Evolutionary conservation across 352 stramenopile genomes (phyloP), one percentile per base, ranked within the genome.

Genomic region (Globisporangium acanthophoron): DNA sequence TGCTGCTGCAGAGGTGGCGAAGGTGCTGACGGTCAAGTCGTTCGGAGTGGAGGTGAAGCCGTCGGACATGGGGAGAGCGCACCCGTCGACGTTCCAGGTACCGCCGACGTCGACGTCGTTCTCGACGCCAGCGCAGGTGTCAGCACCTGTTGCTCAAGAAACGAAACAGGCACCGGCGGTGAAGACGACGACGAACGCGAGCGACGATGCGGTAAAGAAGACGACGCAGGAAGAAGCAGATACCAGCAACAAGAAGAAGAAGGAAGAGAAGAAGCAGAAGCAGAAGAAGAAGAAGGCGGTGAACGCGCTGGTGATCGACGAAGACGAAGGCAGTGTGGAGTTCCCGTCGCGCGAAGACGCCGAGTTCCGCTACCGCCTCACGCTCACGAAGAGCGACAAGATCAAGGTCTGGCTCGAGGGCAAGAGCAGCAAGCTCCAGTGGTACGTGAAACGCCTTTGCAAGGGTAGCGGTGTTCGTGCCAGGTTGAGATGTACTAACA

Each of bases 311-410:
- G 43, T 5, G 41, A 21, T 47, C 60, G 63, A 54, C 46, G 1
- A 50, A 51, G 47, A 65, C 67, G 52, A 66, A 65, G 33, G 50
- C 24, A 15, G 16, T 49, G 50, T 48, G 40, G 7, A 8, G 9
- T 51, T 58, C 5, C 40, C 27, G 1, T 58, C 53, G 20, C 53
- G 29, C 9, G 29, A 50, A 1, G 16, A 27, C 16, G 8, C 15
- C 41, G 29, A 15, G 18, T 58, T 58, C 41, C 53, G 53, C 27
- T 58, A 58, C 40, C 40, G 24, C 9, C n/a, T 58, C 29, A 51
- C 41, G 9, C 24, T 58, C 40, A 56, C 50, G 20, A 58, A 43
- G 27, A 51, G 50, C 13, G 40, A 40, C 20, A n/a, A 33, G 5
- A 29, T 58, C 41, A 27, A 41, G 20, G 13, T 58, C 40, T 58